phyloP scores from a whole-genome alignment of 192 early-diverging fungal genomes.

The Fimicolochytrium jonesii region DNA sequence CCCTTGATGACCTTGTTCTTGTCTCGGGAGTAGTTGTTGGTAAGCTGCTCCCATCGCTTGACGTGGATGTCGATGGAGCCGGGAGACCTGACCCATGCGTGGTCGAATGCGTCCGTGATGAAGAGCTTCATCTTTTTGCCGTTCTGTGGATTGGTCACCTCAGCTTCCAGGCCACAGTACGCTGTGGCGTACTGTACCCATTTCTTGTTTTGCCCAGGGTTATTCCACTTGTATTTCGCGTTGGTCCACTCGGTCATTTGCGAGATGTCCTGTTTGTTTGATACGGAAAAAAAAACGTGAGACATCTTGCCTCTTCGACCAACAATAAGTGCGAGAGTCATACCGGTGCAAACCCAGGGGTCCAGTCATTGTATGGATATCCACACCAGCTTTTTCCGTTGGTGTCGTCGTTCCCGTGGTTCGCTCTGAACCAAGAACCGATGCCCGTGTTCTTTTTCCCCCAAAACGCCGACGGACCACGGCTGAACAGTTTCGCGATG shows the following conservation, averaged over 20 bases:
- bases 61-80: slow-evolving; percentile 21
- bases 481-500: too few relatives aligned
- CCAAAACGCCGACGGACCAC: too few relatives aligned
- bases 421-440: slow-evolving; percentile 21
- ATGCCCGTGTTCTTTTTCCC: slow-evolving; percentile 16
- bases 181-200: background rate
- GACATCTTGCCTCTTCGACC: too few relatives aligned
- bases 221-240: background rate
- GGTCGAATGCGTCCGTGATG: slow-evolving; percentile 26
- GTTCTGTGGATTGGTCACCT: slow-evolving; percentile 9
- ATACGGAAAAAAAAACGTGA: too few relatives aligned
- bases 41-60: slow-evolving; percentile 14
- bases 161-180: slow-evolving; percentile 25
- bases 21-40: background rate
- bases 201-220: too few relatives aligned
- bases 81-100: slow-evolving; percentile 6
- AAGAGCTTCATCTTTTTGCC: slow-evolving; percentile 3
- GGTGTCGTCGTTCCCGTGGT: slow-evolving; percentile 5
- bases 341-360: slow-evolving; percentile 17
- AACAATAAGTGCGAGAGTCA: too few relatives aligned
- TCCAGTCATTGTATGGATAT: slow-evolving; percentile 26
- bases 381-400: slow-evolving; percentile 24
- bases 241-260: slow-evolving; percentile 9
- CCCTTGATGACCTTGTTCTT: slow-evolving; percentile 13
- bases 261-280: background rate